These are phyloP conservation scores for Salix exigua DNA, from an alignment of 345 rosid species.

Conservation along the genomic window DNA sequence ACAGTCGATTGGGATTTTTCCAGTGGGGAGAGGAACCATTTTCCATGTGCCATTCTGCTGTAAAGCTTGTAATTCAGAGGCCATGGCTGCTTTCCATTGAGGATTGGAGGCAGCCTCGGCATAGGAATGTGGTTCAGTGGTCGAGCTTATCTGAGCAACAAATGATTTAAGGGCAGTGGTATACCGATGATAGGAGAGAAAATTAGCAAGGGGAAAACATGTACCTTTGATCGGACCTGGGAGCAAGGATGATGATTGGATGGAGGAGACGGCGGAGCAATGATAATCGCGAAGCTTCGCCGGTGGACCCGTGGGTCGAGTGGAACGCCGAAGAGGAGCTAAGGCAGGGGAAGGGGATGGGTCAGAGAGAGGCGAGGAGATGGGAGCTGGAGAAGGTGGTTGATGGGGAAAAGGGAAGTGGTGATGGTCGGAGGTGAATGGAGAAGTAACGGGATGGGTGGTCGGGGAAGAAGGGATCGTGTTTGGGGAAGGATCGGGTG, in stretches of 20 bases:
- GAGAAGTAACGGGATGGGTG: too few species aligned
- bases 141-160: not conserved
- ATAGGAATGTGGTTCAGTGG: not conserved
- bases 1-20: not conserved
- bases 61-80: not conserved
- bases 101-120: not conserved
- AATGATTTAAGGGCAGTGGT: not conserved
- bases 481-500: too few species aligned
- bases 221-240: not conserved
- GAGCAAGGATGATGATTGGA: not conserved
- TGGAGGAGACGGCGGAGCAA: not conserved
- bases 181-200: not conserved
- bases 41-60: not conserved
- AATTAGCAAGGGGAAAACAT: not conserved
- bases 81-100: not conserved
- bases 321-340: not conserved
- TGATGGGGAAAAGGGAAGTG: too few species aligned
- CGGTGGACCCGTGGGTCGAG: not conserved
- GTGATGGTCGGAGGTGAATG: too few species aligned
- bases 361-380: too few species aligned
- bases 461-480: too few species aligned
- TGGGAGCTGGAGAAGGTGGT: too few species aligned
- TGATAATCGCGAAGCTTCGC: not conserved
- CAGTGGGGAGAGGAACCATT: not conserved
- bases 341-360: too few species aligned